A percentile compares a stretch with the other conserved stretches of the same genome.
Conservation (phyloP, 1,139 yeast species). For the Candida tetrigidarum region DNA sequence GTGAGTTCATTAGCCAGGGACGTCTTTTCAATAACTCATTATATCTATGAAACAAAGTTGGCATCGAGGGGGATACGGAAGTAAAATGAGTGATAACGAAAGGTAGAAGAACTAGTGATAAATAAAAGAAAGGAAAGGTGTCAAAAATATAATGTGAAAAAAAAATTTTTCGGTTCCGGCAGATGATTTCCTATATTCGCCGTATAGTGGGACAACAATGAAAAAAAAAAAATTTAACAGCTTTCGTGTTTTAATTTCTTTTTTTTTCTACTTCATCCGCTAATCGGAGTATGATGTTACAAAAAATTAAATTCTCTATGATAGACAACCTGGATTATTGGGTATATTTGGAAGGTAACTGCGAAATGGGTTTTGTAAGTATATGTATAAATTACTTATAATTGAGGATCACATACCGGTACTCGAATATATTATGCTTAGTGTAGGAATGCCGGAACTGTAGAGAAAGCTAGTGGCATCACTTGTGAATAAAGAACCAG, state of each 20-base stretch:
- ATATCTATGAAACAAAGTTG: slow-evolving; percentile 39
- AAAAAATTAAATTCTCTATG: not conserved
- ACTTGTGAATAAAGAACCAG: too few relatives aligned
- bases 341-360: not conserved
- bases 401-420: too few relatives aligned
- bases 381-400: too few relatives aligned
- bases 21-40: slow-evolving; percentile 43
- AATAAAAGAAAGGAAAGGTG: not conserved
- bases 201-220: not conserved
- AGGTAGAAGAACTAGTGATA: not conserved
- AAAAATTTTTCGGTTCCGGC: slow-evolving; percentile 5
- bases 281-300: slow-evolving; percentile 1
- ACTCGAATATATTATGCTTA: too few relatives aligned
- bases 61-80: slow-evolving; percentile 14
- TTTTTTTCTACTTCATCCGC: too few relatives aligned
- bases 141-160: not conserved
- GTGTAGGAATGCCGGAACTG: too few relatives aligned
- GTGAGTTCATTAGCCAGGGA: slow-evolving; percentile 59
- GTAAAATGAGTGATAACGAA: not conserved
- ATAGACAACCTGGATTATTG: too few relatives aligned
- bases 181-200: not conserved
- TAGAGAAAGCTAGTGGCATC: too few relatives aligned
- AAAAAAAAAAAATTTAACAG: not conserved
- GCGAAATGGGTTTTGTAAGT: too few relatives aligned
- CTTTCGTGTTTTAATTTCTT: not conserved